Conservation (phyloP, 2,329 filamentous ascomycete genomes). For the Pestalotiopsis sp. region DNA sequence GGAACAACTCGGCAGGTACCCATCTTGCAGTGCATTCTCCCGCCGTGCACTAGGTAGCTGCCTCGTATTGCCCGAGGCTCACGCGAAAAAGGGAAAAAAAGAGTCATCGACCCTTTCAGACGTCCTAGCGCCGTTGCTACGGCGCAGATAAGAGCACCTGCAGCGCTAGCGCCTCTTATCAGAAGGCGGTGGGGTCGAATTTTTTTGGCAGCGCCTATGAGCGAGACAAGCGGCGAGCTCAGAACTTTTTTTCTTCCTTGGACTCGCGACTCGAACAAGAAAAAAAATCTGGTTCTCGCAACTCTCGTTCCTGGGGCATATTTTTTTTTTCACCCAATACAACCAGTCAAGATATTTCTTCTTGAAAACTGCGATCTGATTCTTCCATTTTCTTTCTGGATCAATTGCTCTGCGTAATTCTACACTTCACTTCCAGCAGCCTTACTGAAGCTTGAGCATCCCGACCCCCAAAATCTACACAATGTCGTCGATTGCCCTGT, state of each 20-base stretch:
- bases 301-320: neutral
- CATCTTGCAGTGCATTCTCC: no score
- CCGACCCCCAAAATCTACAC: slow-evolving; percentile 18
- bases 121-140: neutral
- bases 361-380: neutral
- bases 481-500: slow-evolving; percentile 77
- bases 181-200: slow-evolving; percentile 6
- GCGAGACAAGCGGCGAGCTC: neutral
- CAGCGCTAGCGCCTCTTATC: slow-evolving; percentile 11
- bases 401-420: neutral
- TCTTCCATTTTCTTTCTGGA: neutral
- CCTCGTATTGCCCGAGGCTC: neutral
- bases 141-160: slow-evolving; percentile 10
- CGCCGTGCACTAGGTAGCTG: neutral
- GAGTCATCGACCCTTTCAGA: neutral
- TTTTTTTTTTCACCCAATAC: neutral
- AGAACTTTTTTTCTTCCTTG: slow-evolving; percentile 12
- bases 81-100: neutral
- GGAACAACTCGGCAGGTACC: no score
- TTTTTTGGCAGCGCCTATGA: slow-evolving; percentile 4
- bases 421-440: neutral
- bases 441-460: slow-evolving; percentile 12
- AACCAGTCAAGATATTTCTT: neutral
- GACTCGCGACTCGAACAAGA: slow-evolving; percentile 2
- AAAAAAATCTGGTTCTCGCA: neutral